Percentiles rank a stretch among this genome's conserved stretches.
phyloP scores from a whole-genome alignment of 1,284 basidiomycete genomes.

The Vanrija humicola region DNA sequence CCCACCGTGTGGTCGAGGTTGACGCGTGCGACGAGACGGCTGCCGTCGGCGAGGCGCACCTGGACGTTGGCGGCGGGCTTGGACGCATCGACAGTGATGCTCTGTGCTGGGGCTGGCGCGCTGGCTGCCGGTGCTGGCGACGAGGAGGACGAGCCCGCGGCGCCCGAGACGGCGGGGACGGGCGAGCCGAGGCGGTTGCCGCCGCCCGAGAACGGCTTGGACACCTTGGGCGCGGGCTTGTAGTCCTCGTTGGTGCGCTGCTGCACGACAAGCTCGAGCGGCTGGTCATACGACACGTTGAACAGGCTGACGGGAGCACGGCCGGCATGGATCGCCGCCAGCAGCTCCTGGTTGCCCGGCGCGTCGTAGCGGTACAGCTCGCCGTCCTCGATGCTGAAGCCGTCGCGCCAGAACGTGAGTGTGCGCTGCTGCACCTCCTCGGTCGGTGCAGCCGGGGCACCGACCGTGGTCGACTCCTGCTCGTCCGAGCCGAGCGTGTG shows the following conservation, averaged over 20 bases:
- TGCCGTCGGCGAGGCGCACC: constrained; percentile 83
- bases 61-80: constrained; percentile 88
- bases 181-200: constrained; percentile 80
- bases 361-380: constrained; percentile 80
- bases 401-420: constrained; percentile 90
- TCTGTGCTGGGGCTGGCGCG: constrained; percentile 14
- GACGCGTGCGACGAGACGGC: constrained; percentile 81
- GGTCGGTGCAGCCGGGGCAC: constrained; percentile 48
- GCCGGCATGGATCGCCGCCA: constrained; percentile 78
- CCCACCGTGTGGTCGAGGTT: constrained; percentile 86
- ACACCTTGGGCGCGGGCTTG: constrained; percentile 51
- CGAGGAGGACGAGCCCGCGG: not conserved
- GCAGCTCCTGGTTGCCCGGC: constrained; percentile 66
- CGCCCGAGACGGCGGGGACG: constrained; percentile 47
- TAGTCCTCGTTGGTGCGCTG: constrained; percentile 75
- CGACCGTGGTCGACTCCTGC: constrained; percentile 61
- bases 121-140: constrained; percentile 36
- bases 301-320: constrained; percentile 73
- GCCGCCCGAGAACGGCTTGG: constrained; percentile 61
- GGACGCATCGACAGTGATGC: constrained; percentile 50
- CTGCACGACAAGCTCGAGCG: constrained; percentile 77
- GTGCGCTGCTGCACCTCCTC: constrained; percentile 65
- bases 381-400: constrained; percentile 90
- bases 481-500: constrained; percentile 85
- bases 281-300: constrained; percentile 73